A percentile compares a stretch with the other conserved stretches of the same genome.
Evolutionary conservation across 148 eudicot genomes (phyloP).

Genomic region (Rheum nobile): DNA sequence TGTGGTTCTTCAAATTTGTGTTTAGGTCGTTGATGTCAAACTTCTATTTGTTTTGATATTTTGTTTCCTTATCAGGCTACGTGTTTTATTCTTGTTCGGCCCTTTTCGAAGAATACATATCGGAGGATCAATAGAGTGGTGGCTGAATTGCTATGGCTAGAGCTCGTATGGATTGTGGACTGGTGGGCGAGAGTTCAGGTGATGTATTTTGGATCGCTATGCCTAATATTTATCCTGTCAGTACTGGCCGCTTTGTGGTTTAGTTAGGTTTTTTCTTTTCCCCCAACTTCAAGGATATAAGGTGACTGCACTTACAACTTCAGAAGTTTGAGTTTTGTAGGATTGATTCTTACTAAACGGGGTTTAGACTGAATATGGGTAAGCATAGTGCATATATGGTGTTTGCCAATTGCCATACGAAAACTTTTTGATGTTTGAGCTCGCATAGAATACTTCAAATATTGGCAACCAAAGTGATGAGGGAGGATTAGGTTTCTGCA

Average conservation of each 20-base stretch:
- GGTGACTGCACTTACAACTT: background rate
- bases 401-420: background rate
- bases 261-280: background rate
- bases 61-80: slow-evolving; percentile 30
- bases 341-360: background rate
- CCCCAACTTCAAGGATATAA: background rate
- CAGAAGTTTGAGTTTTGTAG: background rate
- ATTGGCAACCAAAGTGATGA: background rate
- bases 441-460: background rate
- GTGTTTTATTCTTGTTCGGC: slow-evolving; percentile 54
- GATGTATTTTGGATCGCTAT: background rate
- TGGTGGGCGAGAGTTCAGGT: slow-evolving; percentile 98
- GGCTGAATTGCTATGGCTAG: slow-evolving; percentile 80
- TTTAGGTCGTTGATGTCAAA: background rate
- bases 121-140: slow-evolving; percentile 64
- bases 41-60: background rate
- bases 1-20: background rate
- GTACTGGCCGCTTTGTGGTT: background rate
- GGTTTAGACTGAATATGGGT: background rate
- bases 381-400: background rate
- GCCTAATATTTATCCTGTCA: background rate
- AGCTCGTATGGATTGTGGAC: slow-evolving; percentile 87
- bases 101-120: slow-evolving; percentile 60
- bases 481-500: background rate
- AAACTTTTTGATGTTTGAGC: background rate